A percentile compares a stretch with the other conserved stretches of the same genome.
Conservation (phyloP, 306 rosid species). For the Vicia villosa region DNA sequence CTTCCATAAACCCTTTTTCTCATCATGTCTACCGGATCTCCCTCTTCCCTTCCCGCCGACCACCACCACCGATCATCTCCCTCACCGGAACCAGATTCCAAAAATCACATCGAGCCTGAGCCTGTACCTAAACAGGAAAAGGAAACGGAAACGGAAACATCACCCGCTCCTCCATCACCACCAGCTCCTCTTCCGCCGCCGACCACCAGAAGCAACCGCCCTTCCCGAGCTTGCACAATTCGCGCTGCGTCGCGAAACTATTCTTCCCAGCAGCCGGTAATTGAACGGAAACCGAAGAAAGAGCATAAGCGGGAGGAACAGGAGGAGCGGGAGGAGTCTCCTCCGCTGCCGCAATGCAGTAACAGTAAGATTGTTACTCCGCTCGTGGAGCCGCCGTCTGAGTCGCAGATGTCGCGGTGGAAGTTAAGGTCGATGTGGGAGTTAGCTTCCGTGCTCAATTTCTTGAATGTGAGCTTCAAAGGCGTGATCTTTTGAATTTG, state of each 20-base stretch:
- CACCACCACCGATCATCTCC: constrained; percentile 61
- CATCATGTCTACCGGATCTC: constrained; percentile 70
- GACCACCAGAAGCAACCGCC: constrained; percentile 74
- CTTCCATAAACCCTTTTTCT: constrained; percentile 45
- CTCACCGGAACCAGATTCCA: constrained; percentile 50
- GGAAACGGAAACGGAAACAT: too few species aligned
- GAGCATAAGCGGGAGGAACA: constrained; percentile 35
- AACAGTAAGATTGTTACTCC: constrained; percentile 84
- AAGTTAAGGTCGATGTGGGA: constrained; percentile 96
- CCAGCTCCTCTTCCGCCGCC: constrained; percentile 42
- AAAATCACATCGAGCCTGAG: constrained; percentile 42
- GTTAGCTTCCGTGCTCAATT: constrained; percentile 87
- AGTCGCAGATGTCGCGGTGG: constrained; percentile 89
- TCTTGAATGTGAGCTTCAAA: constrained; percentile 79
- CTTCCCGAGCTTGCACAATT: constrained; percentile 92
- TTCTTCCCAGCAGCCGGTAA: constrained; percentile 45
- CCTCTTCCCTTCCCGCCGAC: constrained; percentile 58
- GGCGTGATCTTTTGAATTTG: constrained; percentile 41
- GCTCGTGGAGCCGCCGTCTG: constrained; percentile 72
- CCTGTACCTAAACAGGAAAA: constrained; percentile 50
- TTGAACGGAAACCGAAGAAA: constrained; percentile 53
- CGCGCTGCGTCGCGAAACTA: constrained; percentile 77
- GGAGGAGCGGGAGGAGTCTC: constrained; percentile 38
- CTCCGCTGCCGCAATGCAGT: constrained; percentile 65
- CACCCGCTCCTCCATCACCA: too few species aligned